A percentile compares a stretch with the other conserved stretches of the same genome.
These are phyloP conservation scores for Chamaenerion angustifolium DNA, from an alignment of 345 rosid species.

Conservation along the genomic window DNA sequence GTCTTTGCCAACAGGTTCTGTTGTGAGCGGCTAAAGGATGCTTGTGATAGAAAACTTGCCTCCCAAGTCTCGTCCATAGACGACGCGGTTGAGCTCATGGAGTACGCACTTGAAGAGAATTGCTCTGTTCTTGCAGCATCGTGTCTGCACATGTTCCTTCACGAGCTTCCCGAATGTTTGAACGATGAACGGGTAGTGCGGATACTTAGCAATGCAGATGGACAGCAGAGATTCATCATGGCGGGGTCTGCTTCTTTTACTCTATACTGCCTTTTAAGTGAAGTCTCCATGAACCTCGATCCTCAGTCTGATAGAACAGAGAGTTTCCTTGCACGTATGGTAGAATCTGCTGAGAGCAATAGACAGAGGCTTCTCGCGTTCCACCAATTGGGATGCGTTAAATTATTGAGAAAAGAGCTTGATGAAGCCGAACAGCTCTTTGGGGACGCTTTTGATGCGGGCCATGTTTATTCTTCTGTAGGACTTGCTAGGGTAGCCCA, in stretches of 20 bases:
- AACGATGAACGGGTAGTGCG: slow-evolving; percentile 56
- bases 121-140: slow-evolving; percentile 74
- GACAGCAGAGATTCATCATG: slow-evolving; percentile 51
- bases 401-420: slow-evolving; percentile 71
- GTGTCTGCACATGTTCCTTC: slow-evolving; percentile 72
- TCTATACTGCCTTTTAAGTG: slow-evolving; percentile 69
- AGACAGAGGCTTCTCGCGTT: slow-evolving; percentile 63
- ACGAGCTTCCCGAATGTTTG: slow-evolving; percentile 65
- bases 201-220: slow-evolving; percentile 38
- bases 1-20: slow-evolving; percentile 87
- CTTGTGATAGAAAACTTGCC: slow-evolving; percentile 79
- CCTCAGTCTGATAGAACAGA: slow-evolving; percentile 53
- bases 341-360: slow-evolving; percentile 61
- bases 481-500: slow-evolving; percentile 74
- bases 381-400: slow-evolving; percentile 86
- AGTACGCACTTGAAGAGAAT: slow-evolving; percentile 69
- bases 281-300: slow-evolving; percentile 73
- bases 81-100: slow-evolving; percentile 84
- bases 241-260: slow-evolving; percentile 71
- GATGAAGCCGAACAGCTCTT: slow-evolving; percentile 65
- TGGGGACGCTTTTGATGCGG: slow-evolving; percentile 48
- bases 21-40: slow-evolving; percentile 80
- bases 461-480: slow-evolving; percentile 67
- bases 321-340: slow-evolving; percentile 45
- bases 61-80: slow-evolving; percentile 49